phyloP scores from a whole-genome alignment of 768 basidiomycete genomes.

The Hericium coralloides region DNA sequence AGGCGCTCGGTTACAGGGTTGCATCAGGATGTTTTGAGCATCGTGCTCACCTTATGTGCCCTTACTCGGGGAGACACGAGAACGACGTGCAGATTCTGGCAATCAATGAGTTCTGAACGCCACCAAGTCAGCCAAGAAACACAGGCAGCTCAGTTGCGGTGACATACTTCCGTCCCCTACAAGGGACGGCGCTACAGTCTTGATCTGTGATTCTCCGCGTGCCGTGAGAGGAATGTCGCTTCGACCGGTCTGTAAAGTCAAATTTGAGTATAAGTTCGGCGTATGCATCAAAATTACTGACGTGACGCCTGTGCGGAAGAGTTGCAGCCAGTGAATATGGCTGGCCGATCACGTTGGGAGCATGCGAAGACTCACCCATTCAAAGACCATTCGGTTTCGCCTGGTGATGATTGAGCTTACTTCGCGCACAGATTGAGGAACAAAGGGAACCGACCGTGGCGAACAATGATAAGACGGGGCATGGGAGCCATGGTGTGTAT shows the following conservation, averaged over 20 bases:
- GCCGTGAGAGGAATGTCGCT: constrained; percentile 83
- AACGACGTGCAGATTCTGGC: constrained; percentile 62
- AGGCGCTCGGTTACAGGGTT: too few relatives aligned
- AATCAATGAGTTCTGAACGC: constrained; percentile 62
- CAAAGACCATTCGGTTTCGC: constrained; percentile 91
- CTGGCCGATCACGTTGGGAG: not conserved
- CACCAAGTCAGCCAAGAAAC: not conserved
- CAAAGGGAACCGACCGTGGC: constrained; percentile 32
- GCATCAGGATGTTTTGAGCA: not conserved
- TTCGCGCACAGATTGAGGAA: not conserved
- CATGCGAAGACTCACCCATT: constrained; percentile 50
- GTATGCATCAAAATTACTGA: constrained; percentile 23
- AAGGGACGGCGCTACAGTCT: constrained; percentile 49
- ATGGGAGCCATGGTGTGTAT: constrained; percentile 14
- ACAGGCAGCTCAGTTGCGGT: not conserved
- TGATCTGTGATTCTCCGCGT: constrained; percentile 65
- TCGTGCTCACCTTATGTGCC: constrained; percentile 40
- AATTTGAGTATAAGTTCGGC: not conserved
- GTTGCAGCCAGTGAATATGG: constrained; percentile 3
- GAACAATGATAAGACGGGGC: constrained; percentile 45
- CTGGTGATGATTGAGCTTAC: constrained; percentile 25
- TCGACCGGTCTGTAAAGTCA: constrained; percentile 59
- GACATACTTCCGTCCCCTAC: constrained; percentile 73
- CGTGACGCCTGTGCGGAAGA: constrained; percentile 44
- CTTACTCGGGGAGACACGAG: constrained; percentile 84